Percentiles rank a stretch among this genome's conserved stretches.
Evolutionary conservation across 1,139 yeast genomes (phyloP).

Genomic region (Suhomyces maxii): DNA sequence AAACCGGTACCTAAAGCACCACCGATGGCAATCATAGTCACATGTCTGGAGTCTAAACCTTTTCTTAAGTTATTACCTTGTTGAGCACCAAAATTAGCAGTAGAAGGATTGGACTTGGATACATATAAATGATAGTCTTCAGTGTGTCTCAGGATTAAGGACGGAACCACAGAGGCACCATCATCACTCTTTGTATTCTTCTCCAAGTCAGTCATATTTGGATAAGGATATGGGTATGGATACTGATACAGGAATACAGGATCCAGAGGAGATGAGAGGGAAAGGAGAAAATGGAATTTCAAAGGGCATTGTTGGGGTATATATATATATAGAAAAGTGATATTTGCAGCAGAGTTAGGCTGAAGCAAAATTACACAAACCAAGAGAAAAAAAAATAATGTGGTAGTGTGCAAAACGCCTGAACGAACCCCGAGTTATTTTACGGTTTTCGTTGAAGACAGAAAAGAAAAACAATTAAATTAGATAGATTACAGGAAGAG

Average conservation of each 20-base stretch:
- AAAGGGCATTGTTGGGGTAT: not conserved
- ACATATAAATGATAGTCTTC: conserved; percentile 51
- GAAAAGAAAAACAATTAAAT: no score
- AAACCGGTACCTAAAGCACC: conserved; percentile 66
- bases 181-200: conserved; percentile 22
- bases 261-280: not conserved
- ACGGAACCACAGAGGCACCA: conserved; percentile 33
- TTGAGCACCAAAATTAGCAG: conserved; percentile 26
- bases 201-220: conserved; percentile 19
- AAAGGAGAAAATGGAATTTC: not conserved
- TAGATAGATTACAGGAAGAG: no score
- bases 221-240: not conserved
- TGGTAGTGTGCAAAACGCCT: no score
- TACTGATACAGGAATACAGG: conserved; percentile 3
- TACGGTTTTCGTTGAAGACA: no score
- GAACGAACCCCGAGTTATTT: no score
- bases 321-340: not conserved
- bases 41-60: conserved; percentile 67
- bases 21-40: conserved; percentile 68
- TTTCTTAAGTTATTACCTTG: conserved; percentile 60
- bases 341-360: not conserved
- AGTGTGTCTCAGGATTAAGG: conserved; percentile 45
- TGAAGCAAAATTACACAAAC: no score
- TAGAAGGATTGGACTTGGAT: conserved; percentile 44
- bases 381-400: no score